Evolutionary conservation across 2,329 filamentous ascomycete species (phyloP).

Genomic region (Blumeria hordei): DNA sequence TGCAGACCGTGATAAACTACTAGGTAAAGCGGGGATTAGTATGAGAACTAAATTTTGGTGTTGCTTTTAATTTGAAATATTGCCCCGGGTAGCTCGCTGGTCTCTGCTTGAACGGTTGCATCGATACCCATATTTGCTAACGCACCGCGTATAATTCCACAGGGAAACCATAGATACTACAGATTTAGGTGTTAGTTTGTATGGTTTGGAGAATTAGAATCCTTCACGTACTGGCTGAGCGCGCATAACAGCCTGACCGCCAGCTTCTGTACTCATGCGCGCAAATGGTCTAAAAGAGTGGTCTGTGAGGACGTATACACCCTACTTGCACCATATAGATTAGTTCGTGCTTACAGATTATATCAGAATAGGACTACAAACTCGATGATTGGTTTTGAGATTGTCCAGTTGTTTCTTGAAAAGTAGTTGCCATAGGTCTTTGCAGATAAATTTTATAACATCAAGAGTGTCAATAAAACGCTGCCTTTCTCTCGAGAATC

Average conservation of each 20-base stretch:
- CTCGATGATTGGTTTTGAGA: slow-evolving; percentile 88
- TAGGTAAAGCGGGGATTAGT: no score
- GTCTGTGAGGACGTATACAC: slow-evolving; percentile 90
- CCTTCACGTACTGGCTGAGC: slow-evolving; percentile 51
- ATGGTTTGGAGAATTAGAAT: not conserved
- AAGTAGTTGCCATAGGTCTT: slow-evolving; percentile 85
- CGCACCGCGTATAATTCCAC: slow-evolving; percentile 77
- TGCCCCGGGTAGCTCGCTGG: slow-evolving; percentile 61
- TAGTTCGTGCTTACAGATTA: not conserved
- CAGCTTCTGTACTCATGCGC: slow-evolving; percentile 65
- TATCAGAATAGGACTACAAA: slow-evolving; percentile 17
- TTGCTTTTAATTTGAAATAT: slow-evolving; percentile 91
- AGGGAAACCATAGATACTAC: slow-evolving; percentile 86
- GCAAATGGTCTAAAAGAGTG: slow-evolving; percentile 72
- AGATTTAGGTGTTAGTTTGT: not conserved
- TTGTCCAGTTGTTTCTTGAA: slow-evolving; percentile 98
- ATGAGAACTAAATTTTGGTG: slow-evolving; percentile 23
- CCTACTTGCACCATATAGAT: slow-evolving; percentile 22
- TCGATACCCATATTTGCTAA: slow-evolving; percentile 76
- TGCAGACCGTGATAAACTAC: no score
- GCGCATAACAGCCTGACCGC: slow-evolving; percentile 44
- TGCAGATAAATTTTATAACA: slow-evolving; percentile 95
- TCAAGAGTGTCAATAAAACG: slow-evolving; percentile 83
- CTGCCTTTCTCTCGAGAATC: slow-evolving; percentile 61
- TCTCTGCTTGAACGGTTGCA: slow-evolving; percentile 79